phyloP scores from a whole-genome alignment of 2,329 filamentous ascomycete species.

The Geosmithia putterillii region DNA sequence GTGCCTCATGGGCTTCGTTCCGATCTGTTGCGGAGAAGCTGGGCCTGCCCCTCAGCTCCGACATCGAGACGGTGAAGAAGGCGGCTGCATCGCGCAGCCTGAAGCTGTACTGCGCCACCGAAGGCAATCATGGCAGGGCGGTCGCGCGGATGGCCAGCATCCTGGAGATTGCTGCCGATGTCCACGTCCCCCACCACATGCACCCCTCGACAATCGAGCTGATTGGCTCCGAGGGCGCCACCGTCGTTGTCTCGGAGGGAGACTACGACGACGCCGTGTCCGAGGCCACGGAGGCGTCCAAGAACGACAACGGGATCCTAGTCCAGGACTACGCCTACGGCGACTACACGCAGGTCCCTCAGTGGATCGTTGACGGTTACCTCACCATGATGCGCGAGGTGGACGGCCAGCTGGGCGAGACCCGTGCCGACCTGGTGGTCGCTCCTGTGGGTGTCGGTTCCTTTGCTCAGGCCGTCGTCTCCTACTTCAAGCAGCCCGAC shows the following conservation, averaged over 20 bases:
- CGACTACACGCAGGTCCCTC: constrained; percentile 53
- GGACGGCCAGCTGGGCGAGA: constrained; percentile 40
- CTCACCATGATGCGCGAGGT: constrained; percentile 58
- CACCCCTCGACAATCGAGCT: constrained; percentile 34
- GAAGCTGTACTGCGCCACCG: constrained; percentile 50
- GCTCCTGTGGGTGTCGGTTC: constrained; percentile 63
- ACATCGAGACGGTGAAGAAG: constrained; percentile 31
- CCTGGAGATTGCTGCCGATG: constrained; percentile 38
- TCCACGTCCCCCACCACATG: constrained; percentile 54
- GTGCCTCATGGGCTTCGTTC: constrained; percentile 62
- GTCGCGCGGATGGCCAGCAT: constrained; percentile 55
- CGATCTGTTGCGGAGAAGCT: constrained; percentile 37
- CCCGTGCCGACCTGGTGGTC: constrained; percentile 35
- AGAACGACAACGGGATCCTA: constrained; percentile 31
- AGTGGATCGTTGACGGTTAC: constrained; percentile 72
- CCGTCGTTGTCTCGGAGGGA: constrained; percentile 39
- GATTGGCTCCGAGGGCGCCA: constrained; percentile 51
- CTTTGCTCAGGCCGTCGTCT: constrained; percentile 55
- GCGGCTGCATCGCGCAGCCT: constrained; percentile 3
- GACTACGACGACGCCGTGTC: constrained; percentile 53
- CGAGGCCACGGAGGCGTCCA: constrained; percentile 29
- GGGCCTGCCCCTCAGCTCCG: constrained; percentile 24
- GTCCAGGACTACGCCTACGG: constrained; percentile 59
- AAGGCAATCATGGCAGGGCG: constrained; percentile 68
- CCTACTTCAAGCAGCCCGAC: constrained; percentile 44